Conservation (phyloP, 2,329 filamentous ascomycete genomes). For the Neofusicoccum cordaticola region DNA sequence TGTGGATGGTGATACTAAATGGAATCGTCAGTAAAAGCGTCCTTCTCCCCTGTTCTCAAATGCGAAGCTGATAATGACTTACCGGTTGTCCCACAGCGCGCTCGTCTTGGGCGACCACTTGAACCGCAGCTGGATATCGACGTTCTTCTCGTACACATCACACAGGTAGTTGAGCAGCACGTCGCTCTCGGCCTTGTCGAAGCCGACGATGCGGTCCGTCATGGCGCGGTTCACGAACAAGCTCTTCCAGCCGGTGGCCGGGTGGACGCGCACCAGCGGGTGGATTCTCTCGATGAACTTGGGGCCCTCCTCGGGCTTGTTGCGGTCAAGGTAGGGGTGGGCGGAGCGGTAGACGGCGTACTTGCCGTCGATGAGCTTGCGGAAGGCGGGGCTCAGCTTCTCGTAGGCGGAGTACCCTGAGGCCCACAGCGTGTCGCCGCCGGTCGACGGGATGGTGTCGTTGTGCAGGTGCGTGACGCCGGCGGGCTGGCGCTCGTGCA, state of each 20-base stretch:
- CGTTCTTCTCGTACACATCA: constrained; percentile 66
- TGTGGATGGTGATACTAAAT: constrained; percentile 66
- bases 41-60: background rate
- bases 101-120: constrained; percentile 66
- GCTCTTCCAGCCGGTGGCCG: constrained; percentile 71
- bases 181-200: constrained; percentile 68
- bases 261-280: constrained; percentile 67
- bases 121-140: constrained; percentile 71
- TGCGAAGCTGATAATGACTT: constrained; percentile 20
- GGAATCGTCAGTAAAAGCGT: background rate
- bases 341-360: constrained; percentile 64
- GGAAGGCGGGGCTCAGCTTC: constrained; percentile 68
- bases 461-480: constrained; percentile 68
- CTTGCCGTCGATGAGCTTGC: constrained; percentile 66
- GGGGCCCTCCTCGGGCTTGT: constrained; percentile 59
- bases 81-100: constrained; percentile 70
- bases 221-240: constrained; percentile 70
- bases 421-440: constrained; percentile 72
- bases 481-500: constrained; percentile 68
- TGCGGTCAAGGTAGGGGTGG: constrained; percentile 65
- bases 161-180: constrained; percentile 64
- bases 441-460: constrained; percentile 62
- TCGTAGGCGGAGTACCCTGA: constrained; percentile 70
- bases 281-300: constrained; percentile 66
- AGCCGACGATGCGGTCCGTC: constrained; percentile 65